These are phyloP conservation scores for Arxiozyma bovina DNA, from an alignment of 1,139 yeast species.

Conservation along the genomic window DNA sequence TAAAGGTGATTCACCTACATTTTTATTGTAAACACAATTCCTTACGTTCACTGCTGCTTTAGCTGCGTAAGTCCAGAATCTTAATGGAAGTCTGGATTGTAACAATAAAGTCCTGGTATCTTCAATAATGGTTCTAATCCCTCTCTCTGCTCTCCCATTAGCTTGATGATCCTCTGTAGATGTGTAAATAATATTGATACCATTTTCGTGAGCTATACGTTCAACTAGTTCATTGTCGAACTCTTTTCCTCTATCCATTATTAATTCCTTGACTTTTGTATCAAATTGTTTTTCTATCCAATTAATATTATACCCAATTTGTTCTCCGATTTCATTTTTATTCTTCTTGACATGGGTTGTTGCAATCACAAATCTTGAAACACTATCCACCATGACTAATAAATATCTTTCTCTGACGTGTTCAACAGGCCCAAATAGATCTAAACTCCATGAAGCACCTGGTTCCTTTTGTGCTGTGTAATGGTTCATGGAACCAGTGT, in stretches of 20 bases:
- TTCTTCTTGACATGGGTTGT: too few relatives aligned
- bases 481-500: slow-evolving; percentile 5
- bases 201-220: background rate
- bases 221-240: background rate
- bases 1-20: slow-evolving; percentile 1
- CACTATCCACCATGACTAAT: slow-evolving; percentile 4
- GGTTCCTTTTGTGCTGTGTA: background rate
- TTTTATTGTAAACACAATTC: slow-evolving; percentile 3
- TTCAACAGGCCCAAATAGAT: too few relatives aligned
- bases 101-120: slow-evolving; percentile 1
- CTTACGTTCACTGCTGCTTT: slow-evolving; percentile 4
- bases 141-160: slow-evolving; percentile 6
- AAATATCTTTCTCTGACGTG: background rate
- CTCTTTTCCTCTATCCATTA: slow-evolving; percentile 4
- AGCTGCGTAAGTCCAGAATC: slow-evolving; percentile 7
- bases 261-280: background rate
- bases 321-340: too few relatives aligned
- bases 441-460: too few relatives aligned
- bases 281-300: too few relatives aligned
- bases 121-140: background rate
- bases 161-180: slow-evolving; percentile 6
- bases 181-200: slow-evolving; percentile 1
- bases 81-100: slow-evolving; percentile 1
- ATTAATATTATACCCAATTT: too few relatives aligned
- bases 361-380: background rate